A percentile compares a stretch with the other conserved stretches of the same genome.
Evolutionary conservation across 208 protist species (phyloP).

Genomic region (Wallacemonas sp.): DNA sequence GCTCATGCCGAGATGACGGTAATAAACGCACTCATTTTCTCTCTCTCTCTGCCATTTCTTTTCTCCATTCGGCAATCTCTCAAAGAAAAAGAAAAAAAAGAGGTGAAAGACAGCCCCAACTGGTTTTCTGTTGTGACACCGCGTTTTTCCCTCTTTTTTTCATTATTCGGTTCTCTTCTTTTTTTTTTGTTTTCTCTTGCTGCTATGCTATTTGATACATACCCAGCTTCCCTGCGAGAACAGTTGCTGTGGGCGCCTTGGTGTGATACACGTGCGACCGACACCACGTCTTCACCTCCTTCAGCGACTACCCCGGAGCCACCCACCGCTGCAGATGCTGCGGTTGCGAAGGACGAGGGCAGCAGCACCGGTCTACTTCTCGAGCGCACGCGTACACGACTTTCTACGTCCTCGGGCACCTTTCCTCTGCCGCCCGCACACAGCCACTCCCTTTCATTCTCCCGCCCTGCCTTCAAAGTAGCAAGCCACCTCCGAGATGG

Average conservation of each 20-base stretch:
- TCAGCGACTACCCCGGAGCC: not conserved
- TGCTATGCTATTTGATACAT: constrained; percentile 3
- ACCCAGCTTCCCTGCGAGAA: not conserved
- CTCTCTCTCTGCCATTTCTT: not conserved
- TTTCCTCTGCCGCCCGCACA: too few species aligned
- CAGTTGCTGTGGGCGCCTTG: constrained; percentile 4
- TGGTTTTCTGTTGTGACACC: too few species aligned
- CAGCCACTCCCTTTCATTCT: not conserved
- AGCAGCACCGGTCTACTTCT: not conserved
- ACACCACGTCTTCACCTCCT: not conserved
- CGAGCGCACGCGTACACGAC: constrained; percentile 5
- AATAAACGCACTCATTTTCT: not conserved
- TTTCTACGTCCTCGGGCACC: constrained; percentile 2
- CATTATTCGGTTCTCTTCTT: not conserved
- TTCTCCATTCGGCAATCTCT: too few species aligned
- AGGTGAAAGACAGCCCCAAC: too few species aligned
- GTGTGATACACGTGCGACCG: not conserved
- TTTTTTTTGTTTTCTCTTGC: constrained; percentile 4
- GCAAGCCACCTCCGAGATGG: constrained; percentile 7
- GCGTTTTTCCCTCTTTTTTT: too few species aligned
- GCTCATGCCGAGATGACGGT: too few species aligned
- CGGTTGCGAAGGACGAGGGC: not conserved
- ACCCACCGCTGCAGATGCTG: not conserved
- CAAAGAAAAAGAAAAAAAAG: too few species aligned
- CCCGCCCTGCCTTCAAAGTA: not conserved